These are phyloP conservation scores for Hippophae tibetana DNA, from an alignment of 306 rosid species.

Conservation along the genomic window DNA sequence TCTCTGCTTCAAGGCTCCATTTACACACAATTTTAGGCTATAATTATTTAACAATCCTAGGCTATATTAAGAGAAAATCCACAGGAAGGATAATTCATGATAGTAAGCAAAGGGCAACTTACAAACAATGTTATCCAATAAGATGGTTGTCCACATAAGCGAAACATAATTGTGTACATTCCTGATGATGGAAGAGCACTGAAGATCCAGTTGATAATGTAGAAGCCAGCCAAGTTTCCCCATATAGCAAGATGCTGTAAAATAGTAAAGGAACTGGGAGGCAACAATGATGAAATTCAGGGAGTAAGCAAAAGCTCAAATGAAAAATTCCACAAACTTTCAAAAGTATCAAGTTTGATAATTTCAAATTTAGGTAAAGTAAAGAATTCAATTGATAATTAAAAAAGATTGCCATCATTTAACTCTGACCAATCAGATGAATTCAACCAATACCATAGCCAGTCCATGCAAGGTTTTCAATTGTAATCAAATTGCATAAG, in stretches of 20 bases:
- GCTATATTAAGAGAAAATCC: not conserved
- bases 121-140: conserved; percentile 83
- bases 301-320: conserved; percentile 12
- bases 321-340: too few relatives aligned
- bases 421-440: not conserved
- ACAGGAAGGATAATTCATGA: not conserved
- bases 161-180: conserved; percentile 92
- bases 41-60: not conserved
- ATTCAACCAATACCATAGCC: not conserved
- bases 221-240: conserved; percentile 86
- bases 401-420: not conserved
- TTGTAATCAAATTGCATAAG: conserved; percentile 3
- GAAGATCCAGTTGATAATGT: conserved; percentile 75
- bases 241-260: conserved; percentile 87
- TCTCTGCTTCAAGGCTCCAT: not conserved
- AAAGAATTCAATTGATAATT: not conserved
- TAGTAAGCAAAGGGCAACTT: conserved; percentile 28
- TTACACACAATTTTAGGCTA: not conserved
- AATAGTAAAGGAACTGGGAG: conserved; percentile 83
- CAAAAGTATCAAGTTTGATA: too few relatives aligned
- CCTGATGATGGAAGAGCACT: conserved; percentile 92
- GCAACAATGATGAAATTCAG: conserved; percentile 24
- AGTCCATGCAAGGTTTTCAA: not conserved
- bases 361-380: too few relatives aligned
- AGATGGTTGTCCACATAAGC: conserved; percentile 74